Evolutionary conservation across 116 monocot species (phyloP), one percentile per base, ranked within the genome.

Genomic region (Iris pallida): DNA sequence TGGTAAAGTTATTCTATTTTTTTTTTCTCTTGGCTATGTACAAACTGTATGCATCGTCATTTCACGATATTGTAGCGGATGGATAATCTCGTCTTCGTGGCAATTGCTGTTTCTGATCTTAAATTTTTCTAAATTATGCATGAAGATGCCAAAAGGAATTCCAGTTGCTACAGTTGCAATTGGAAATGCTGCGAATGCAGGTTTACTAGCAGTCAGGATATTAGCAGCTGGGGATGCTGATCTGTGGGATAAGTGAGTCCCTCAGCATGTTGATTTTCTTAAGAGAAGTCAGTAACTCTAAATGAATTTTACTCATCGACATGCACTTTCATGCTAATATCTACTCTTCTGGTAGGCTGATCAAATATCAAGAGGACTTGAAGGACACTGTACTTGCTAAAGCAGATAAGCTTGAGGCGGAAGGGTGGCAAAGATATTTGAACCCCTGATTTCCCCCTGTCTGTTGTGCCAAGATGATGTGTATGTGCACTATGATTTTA

Each of bases 101-200:
- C 30, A 30, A 30, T 3, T 30, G 30, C 30, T 30, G 30, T 30
- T 30, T 30, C 30, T 30, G 11, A 42, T 18, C 16, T 58, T 41
- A n/a, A 2, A 4, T 12, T 66, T 62, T 68, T 65, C 30, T 30
- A 19, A 0, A n/a, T 9, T 43, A 8, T 30, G 30, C 44, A 16
- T 60, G 43, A 48, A 91, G 91, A 91, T 91, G 91, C 91, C 91
- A 51, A 87, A 85, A 78, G 91, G 91, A 47, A 76, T 92, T 40
- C 91, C 91, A 55, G 91, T 92, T 65, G 91, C 88, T 17, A 92
- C 91, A 43, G 83, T 92, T 73, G 85, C 88, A 56, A 85, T 88
- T 62, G 82, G 82, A 59, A 92, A 88, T 74, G 82, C 91, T 16
- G 73, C 80, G 43, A 92, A 92, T 81, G 91, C 91, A 79, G 91